Evolutionary conservation across 2,329 filamentous ascomycete genomes (phyloP), one percentile per base, ranked within the genome.

Genomic region (Cladosporium sphaerospermum): DNA sequence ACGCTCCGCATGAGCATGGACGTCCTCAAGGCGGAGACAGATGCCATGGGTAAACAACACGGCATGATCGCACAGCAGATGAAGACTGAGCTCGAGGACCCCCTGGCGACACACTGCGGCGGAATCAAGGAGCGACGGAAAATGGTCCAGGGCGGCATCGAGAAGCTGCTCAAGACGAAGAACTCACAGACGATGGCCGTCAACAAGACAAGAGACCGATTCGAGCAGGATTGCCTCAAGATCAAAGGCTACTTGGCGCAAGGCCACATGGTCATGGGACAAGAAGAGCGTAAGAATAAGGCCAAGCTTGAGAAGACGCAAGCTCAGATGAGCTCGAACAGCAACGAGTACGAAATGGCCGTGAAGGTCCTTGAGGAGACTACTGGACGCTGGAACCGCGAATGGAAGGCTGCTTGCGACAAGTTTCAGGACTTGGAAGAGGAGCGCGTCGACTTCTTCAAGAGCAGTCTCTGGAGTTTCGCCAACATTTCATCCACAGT

Each of bases 241-340:
- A 97, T 99, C 70, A 99, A 99, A 72, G 93, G 93, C 37, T 99
- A 99, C 67, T 82, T 99, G 4, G 93, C 95, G 3, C 93, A 99
- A 71, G 93, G 93, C 9, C 95, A 99, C 69, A 99, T 99, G 93
- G 93, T 99, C 54, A 99, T 99, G 93, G 93, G 93, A 11, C 93
- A 99, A 64, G 93, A 99, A 69, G 93, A 99, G 75, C 84, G 93
- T 28, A 96, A 96, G 74, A 99, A 99, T 72, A 99, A 99, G 74
- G 91, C 92, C 18, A 97, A 96, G 72, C 80, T 99, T 41, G 93
- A 99, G 71, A 99, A 99, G 79, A 97, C 93, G 1, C 93, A 99
- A 69, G 93, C 96, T 63, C 95, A 91, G 64, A 80, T 99, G 55
- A 91, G 91, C 0, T 84, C 85, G 7, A 91, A 91, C 56, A 97